phyloP scores from a whole-genome alignment of 2,329 filamentous ascomycete genomes.

The Venturia asperata region DNA sequence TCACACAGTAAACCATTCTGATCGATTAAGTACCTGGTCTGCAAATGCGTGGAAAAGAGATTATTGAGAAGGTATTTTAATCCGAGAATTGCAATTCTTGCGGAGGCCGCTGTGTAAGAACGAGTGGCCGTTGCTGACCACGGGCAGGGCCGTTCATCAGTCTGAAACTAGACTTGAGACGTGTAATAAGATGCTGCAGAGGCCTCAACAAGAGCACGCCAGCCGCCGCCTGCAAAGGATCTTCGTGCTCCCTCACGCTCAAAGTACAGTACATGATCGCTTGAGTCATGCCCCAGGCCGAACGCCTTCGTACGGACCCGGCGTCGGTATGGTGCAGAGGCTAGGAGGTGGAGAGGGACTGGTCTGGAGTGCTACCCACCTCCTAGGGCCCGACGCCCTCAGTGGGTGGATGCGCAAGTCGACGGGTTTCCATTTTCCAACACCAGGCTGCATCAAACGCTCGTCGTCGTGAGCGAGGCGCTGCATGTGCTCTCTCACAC shows the following conservation, averaged over 20 bases:
- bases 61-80: neutral
- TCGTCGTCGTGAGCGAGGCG: neutral
- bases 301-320: neutral
- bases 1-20: slow-evolving; percentile 19
- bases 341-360: too few species aligned
- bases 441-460: slow-evolving; percentile 9
- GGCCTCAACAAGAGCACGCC: neutral
- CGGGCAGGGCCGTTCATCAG: slow-evolving; percentile 13
- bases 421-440: neutral
- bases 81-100: slow-evolving; percentile 12
- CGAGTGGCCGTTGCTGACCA: neutral
- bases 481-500: neutral
- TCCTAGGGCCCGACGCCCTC: too few species aligned
- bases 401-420: neutral
- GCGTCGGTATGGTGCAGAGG: neutral
- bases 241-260: too few species aligned
- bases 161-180: slow-evolving; percentile 16
- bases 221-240: neutral
- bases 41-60: neutral
- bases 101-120: slow-evolving; percentile 13
- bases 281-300: neutral
- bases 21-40: neutral
- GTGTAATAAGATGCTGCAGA: slow-evolving; percentile 12
- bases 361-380: too few species aligned
- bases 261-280: too few species aligned